Conservation (phyloP, 257 asterid genomes). For the Plantago ovata region DNA sequence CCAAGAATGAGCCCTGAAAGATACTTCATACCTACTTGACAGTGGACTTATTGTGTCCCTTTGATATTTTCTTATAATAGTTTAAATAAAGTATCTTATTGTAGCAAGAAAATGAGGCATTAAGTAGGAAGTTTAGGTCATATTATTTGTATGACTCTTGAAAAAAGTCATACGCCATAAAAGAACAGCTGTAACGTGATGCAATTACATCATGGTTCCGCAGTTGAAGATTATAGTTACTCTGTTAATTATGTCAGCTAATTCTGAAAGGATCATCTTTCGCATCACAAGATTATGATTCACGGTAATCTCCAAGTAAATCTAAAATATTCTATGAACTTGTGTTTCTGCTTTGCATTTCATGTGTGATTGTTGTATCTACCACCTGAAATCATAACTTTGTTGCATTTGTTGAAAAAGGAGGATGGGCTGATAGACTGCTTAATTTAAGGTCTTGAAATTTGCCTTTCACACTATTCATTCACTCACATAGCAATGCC, state of each 20-base stretch:
- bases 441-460: too few species aligned
- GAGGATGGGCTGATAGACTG: too few species aligned
- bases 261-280: neutral
- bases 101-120: too few species aligned
- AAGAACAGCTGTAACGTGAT: too few species aligned
- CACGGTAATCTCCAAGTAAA: neutral
- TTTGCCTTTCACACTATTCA: too few species aligned
- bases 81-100: too few species aligned
- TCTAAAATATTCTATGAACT: neutral
- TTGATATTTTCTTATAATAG: too few species aligned
- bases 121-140: neutral
- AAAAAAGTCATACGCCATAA: neutral
- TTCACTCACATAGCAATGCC: too few species aligned
- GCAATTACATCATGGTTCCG: neutral
- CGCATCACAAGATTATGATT: neutral
- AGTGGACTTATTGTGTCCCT: neutral
- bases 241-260: neutral
- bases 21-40: neutral
- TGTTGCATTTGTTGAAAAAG: neutral
- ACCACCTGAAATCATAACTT: neutral
- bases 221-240: neutral
- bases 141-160: neutral
- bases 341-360: neutral
- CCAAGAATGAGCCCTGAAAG: slow-evolving; percentile 6
- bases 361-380: neutral